Conservation (phyloP, 164 flowering plant genomes). For the Vitis vinifera region ASM3070453v1 NC_081810.1:4518501-4519000, state of each 20-base stretch:
- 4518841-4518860: slow-evolving; percentile 11
- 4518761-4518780: slow-evolving; percentile 5
- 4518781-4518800: slow-evolving; percentile 13
- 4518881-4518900: slow-evolving; percentile 13
- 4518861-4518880: slow-evolving; percentile 14
- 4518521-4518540: slow-evolving; percentile 43
- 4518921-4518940: slow-evolving; percentile 22
- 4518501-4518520: slow-evolving; percentile 39
- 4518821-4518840: slow-evolving; percentile 1
- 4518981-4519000: slow-evolving; percentile 22
- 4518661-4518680: slow-evolving; percentile 22
- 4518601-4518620: slow-evolving; percentile 19
- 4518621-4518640: slow-evolving; percentile 46
- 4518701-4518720: slow-evolving; percentile 23
- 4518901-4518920: slow-evolving; percentile 12
- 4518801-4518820: slow-evolving; percentile 15
- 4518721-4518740: slow-evolving; percentile 24
- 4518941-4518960: slow-evolving; percentile 31
- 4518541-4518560: slow-evolving; percentile 30
- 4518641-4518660: slow-evolving; percentile 28
- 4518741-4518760: slow-evolving; percentile 8
- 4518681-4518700: slow-evolving; percentile 25
- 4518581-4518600: slow-evolving; percentile 16
- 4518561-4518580: slow-evolving; percentile 35
- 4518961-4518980: slow-evolving; percentile 20